Evolutionary conservation across 2,329 filamentous ascomycete genomes (phyloP), one percentile per base, ranked within the genome.

Genomic region (Colletotrichum falcatum): DNA sequence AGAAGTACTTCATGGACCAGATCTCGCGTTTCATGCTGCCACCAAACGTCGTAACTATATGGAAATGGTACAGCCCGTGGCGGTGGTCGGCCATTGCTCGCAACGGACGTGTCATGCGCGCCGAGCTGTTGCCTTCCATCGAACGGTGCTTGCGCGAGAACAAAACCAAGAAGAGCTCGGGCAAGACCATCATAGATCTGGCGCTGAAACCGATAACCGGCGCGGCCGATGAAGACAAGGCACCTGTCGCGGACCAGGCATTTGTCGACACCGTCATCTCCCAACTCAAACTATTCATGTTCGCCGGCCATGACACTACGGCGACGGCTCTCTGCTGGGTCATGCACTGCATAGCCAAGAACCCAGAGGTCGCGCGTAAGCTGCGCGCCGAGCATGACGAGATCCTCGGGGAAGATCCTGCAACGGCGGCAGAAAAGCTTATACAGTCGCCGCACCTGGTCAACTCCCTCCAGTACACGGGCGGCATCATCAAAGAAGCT

Each of bases 401-500:
- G 2, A 70, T 80, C 1, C 73, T 81, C 1, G 78, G 76, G 0
- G 60, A 63, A 0, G 69, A 74, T 8, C 42, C 82, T 9, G 74
- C 79, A 4, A 74, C 77, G 2, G 76, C 78, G 8, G 76, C 78
- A 0, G 80, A 80, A 37, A 74, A 74, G 0, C 74, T 83, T 18
- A 76, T 84, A 3, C 77, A 79, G 16, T 76, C 84, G 5, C 83
- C 85, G 0, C 76, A 81, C 37, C 79, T 83, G 6, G 78, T 89
- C 60, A 86, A 85, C 72, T 78, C 82, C 8, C 79, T 90, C 5
- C 78, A 80, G 0, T 89, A 88, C 73, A 86, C 86, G 1, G 79
- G 79, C 3, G 87, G 85, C n/a, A 82, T 88, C 6, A 82, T 88
- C 66, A 87, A 87, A 68, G 88, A 90, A 75, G 79, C 83, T 0